Evolutionary conservation across 257 asterid species (phyloP).

Genomic region (Gentiana macrophylla): DNA sequence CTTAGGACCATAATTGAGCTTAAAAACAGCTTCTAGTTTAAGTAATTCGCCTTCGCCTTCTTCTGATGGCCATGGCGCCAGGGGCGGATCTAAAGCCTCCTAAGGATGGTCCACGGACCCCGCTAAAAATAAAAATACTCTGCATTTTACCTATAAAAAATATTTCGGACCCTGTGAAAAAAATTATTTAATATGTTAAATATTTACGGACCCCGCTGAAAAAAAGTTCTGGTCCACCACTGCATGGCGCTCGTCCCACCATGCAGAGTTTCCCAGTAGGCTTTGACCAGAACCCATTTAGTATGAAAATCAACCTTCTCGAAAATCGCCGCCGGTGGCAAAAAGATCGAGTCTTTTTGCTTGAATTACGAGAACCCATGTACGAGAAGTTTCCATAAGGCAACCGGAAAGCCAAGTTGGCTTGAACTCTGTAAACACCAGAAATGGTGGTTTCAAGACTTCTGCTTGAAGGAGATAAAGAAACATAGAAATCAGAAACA

Average conservation of each 20-base stretch:
- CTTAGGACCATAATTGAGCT: conserved; percentile 22
- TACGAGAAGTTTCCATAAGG: conserved; percentile 7
- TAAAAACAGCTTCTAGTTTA: conserved; percentile 34
- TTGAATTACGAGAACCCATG: conserved; percentile 2
- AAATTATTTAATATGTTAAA: too few species aligned
- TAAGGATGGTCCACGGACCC: too few species aligned
- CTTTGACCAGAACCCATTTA: conserved; percentile 51
- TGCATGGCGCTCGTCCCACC: too few species aligned
- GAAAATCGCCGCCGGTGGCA: neutral
- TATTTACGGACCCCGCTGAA: too few species aligned
- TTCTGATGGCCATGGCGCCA: conserved; percentile 17
- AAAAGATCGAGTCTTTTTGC: too few species aligned
- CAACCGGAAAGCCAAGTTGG: conserved; percentile 17
- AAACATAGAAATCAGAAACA: conserved; percentile 5
- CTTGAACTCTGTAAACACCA: conserved; percentile 35
- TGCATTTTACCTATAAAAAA: too few species aligned
- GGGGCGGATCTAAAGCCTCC: conserved; percentile 52
- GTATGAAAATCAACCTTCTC: conserved; percentile 13
- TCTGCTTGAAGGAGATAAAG: conserved; percentile 12
- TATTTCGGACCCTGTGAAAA: too few species aligned
- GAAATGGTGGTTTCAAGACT: conserved; percentile 17
- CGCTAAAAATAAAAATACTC: too few species aligned
- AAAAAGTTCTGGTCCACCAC: too few species aligned
- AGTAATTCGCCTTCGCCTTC: conserved; percentile 14
- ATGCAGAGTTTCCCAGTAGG: too few species aligned